Conservation (phyloP, 306 rosid genomes). For the Quillaja saponaria region DNA sequence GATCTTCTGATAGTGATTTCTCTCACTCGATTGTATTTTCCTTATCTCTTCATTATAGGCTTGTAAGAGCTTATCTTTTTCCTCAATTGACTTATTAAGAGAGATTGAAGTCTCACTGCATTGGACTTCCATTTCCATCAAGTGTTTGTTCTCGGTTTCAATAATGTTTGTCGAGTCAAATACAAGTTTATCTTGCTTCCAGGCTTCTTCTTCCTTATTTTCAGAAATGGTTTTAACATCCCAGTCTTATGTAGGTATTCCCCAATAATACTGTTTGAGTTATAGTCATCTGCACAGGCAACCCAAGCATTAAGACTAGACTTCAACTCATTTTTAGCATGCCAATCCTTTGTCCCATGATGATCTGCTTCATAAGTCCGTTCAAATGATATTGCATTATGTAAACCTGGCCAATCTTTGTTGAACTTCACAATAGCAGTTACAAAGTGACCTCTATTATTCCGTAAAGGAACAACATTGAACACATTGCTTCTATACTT, state of each 20-base stretch:
- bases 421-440: constrained; percentile 52
- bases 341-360: constrained; percentile 58
- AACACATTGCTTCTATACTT: constrained; percentile 50
- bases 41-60: no score
- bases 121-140: constrained; percentile 53
- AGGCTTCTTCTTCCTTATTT: constrained; percentile 55
- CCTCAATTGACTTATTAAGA: no score
- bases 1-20: no score
- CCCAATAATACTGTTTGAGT: constrained; percentile 40
- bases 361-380: constrained; percentile 50
- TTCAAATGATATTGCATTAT: constrained; percentile 60
- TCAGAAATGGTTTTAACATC: constrained; percentile 56
- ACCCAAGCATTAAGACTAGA: constrained; percentile 59
- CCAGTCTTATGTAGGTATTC: constrained; percentile 58
- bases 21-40: no score
- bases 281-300: constrained; percentile 58
- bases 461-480: constrained; percentile 59
- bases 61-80: no score
- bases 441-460: constrained; percentile 51
- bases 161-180: constrained; percentile 47
- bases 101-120: constrained; percentile 44
- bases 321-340: constrained; percentile 28
- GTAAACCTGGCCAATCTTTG: constrained; percentile 65
- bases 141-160: constrained; percentile 46
- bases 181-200: constrained; percentile 54